These are phyloP conservation scores for Arthroderma sp. DNA, from an alignment of 2,329 filamentous ascomycete species.

Conservation along the genomic window DNA sequence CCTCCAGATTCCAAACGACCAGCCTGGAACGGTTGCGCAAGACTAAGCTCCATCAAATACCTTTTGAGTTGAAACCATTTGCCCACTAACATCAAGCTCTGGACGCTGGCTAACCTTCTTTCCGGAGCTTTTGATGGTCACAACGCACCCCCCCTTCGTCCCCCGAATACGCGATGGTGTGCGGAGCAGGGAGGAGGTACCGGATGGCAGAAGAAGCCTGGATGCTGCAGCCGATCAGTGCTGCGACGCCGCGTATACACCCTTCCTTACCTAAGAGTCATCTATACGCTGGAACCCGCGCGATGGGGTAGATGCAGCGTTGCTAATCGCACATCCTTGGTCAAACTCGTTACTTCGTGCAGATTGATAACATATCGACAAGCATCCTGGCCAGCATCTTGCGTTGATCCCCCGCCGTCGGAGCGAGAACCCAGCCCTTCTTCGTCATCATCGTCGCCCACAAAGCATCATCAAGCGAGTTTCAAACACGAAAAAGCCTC, in stretches of 20 bases:
- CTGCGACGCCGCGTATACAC: background rate
- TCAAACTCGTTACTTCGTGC: background rate
- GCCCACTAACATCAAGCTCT: background rate
- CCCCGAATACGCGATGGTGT: background rate
- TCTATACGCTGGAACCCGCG: too few relatives aligned
- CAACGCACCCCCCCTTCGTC: background rate
- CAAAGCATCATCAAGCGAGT: background rate
- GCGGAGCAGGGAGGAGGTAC: background rate
- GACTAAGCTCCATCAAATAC: background rate
- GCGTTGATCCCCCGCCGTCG: background rate
- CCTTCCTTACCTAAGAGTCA: too few relatives aligned
- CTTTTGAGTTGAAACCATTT: background rate
- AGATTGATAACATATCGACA: background rate
- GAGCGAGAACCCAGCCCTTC: background rate
- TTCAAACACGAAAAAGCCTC: constrained; percentile 2
- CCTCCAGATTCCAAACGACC: background rate
- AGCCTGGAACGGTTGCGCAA: background rate
- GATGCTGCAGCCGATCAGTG: background rate
- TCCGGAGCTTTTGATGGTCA: background rate
- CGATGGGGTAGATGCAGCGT: background rate
- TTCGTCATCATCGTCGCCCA: background rate
- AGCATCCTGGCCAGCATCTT: background rate
- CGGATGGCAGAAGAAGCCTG: too few relatives aligned
- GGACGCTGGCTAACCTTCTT: background rate
- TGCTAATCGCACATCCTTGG: background rate